Evolutionary conservation across 1,139 yeast genomes (phyloP), one percentile per base, ranked within the genome.

Genomic region (Kodamaea suecica): DNA sequence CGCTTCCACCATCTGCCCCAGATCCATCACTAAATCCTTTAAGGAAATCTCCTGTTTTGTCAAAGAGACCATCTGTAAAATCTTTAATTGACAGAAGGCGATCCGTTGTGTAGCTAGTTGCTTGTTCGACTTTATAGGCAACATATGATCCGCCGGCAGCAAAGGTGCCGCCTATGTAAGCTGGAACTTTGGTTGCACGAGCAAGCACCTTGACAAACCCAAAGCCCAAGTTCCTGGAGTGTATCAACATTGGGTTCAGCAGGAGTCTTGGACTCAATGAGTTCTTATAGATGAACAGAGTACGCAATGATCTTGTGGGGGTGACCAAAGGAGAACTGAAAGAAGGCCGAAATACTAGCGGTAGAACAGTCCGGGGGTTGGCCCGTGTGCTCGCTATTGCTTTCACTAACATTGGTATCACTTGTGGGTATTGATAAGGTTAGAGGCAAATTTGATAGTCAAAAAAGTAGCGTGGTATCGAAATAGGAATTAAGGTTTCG

Each of bases 71-170:
- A 31, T 65, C 66, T 2, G 83, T 66, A 48, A 78, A 53, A 49
- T 77, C 95, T 57, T 77, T 76, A 15, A 83, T 63, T 33, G 78
- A 68, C 6, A 70, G 68, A 31, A 88, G 50, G 53, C 77, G 77
- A 41, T 84, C 95, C 36, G 70, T 70, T 0, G 96, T 77, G 48
- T 74, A 86, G 28, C 58, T 68, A 1, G 87, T 73, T 0, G 95
- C 95, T 59, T 90, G 95, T 40, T 88, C 95, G 3, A 88, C 84
- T 57, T 92, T 90, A 57, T 88, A 88, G 19, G 90, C 87, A 31
- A 88, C 81, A 53, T 88, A 92, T 3, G 95, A 84, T 1, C 96
- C 95, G 3, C 95, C 95, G 6, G 97, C 97, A 1, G 95, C 96
- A 30, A 88, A 61, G 0, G 95, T 87, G 6, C 96, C 95, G 1